Base-by-base conservation (phyloP, 306 rosid species). In the Vachellia pachyceras region DNA sequence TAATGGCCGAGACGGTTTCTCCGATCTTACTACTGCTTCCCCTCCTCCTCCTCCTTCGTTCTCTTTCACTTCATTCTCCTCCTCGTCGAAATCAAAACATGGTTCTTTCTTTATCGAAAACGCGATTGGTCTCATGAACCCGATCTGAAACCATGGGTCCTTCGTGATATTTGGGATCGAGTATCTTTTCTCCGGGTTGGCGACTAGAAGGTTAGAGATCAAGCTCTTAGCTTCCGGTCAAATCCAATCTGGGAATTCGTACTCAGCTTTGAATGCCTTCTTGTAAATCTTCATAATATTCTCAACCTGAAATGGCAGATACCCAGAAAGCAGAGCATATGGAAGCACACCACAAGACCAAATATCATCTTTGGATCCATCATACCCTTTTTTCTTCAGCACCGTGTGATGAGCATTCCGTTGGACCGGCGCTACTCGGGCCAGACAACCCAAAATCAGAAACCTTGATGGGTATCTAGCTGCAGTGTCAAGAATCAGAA, bases 371-470 rank as follows among this genome's bases (percentile, higher is more conserved):
- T 88, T 94, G 0, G 91, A 91, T 15, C 98, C 98, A 35, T 90
- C 92, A 7, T 94, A 94, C 0, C 98, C 98, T 37, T 81, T 87
- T 77, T 90, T 94, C 79, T 89, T 87, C 77, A 94, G 47, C 4
- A 94, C 85, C 78, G 92, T 97, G 98, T 94, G 17, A 89, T 54
- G 0, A 94, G 92, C 90, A 94, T 73, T 1, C 98, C 95, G 23
- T 94, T 95, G 15, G 73, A 77, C 29, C 94, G 67, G n/a, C 82
- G 87, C 58, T 92, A 92, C 33, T 94, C 92, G 25, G 97, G 94
- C 79, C 92, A 39, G 98, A 94, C 36, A 94, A 82, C 0, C 98
- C 97, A 0, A 94, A 94, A 85, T 94, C 98, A 0, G 98, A 94
- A 22, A 92, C 91, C 18, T 94, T 94, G 11, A 94, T n/a, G n/a